These are phyloP conservation scores for Dactylellina cionopaga DNA, from an alignment of 2,329 filamentous ascomycete species.

Conservation along the genomic window DNA sequence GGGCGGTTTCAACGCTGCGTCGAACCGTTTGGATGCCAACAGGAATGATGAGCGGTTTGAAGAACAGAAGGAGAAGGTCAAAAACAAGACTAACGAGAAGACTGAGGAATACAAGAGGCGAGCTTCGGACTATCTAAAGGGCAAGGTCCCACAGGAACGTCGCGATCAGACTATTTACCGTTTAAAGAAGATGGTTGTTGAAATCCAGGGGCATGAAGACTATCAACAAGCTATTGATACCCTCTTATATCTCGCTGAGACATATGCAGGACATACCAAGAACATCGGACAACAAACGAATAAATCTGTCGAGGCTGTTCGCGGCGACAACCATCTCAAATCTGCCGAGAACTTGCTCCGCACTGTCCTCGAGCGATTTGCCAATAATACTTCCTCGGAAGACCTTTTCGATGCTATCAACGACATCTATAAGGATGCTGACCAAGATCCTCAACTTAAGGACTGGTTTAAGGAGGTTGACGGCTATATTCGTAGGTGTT, in stretches of 20 bases:
- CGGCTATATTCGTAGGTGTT: constrained; percentile 79
- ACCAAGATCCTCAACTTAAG: constrained; percentile 84
- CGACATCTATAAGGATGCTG: constrained; percentile 85
- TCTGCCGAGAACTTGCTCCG: constrained; percentile 82
- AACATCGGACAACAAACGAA: constrained; percentile 72
- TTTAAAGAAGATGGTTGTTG: constrained; percentile 96
- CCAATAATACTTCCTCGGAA: constrained; percentile 89
- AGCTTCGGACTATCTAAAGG: constrained; percentile 78
- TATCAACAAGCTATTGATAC: constrained; percentile 93
- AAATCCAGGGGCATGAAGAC: constrained; percentile 93
- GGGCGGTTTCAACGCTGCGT: constrained; percentile 59
- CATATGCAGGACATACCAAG: constrained; percentile 80
- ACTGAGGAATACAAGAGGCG: constrained; percentile 62
- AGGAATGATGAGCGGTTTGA: constrained; percentile 73
- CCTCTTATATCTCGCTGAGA: constrained; percentile 82
- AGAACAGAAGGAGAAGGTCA: constrained; percentile 67
- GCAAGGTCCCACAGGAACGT: constrained; percentile 91
- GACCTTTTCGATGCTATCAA: constrained; percentile 87
- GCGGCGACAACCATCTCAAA: constrained; percentile 71
- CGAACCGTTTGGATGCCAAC: constrained; percentile 66
- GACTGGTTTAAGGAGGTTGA: constrained; percentile 87
- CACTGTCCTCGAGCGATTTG: constrained; percentile 91
- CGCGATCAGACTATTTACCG: constrained; percentile 92
- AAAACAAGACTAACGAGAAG: constrained; percentile 51
- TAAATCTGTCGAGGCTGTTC: constrained; percentile 77